Evolutionary conservation across 2,329 filamentous ascomycete genomes (phyloP).

Genomic region (Cladosporium sp.): DNA sequence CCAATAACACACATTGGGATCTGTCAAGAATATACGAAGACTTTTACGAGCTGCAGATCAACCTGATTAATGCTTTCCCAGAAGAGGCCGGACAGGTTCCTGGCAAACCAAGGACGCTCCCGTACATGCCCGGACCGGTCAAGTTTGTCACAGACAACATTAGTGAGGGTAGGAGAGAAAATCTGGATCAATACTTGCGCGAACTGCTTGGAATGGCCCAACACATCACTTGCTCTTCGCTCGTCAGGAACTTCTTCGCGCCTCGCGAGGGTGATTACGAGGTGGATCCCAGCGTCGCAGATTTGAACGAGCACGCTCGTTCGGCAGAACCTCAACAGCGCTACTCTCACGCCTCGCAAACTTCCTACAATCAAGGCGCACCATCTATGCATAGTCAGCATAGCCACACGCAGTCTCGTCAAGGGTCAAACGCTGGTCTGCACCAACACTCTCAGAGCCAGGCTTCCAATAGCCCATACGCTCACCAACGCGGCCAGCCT

Average conservation of each 20-base stretch:
- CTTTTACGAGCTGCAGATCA: slow-evolving; percentile 98
- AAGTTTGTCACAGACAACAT: slow-evolving; percentile 98
- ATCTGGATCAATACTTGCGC: slow-evolving; percentile 92
- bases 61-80: slow-evolving; percentile 84
- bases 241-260: slow-evolving; percentile 87
- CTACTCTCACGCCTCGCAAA: slow-evolving; percentile 34
- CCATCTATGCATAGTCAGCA: slow-evolving; percentile 17
- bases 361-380: slow-evolving; percentile 14
- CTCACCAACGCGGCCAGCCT: slow-evolving; percentile 19
- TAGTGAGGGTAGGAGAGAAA: slow-evolving; percentile 86
- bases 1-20: slow-evolving; percentile 90
- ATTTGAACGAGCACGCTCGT: slow-evolving; percentile 62
- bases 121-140: slow-evolving; percentile 97
- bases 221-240: slow-evolving; percentile 76
- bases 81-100: slow-evolving; percentile 86
- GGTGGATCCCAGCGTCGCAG: slow-evolving; percentile 65
- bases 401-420: slow-evolving; percentile 16
- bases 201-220: slow-evolving; percentile 77
- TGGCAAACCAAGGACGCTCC: slow-evolving; percentile 69
- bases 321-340: slow-evolving; percentile 62
- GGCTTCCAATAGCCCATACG: slow-evolving; percentile 17
- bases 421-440: slow-evolving; percentile 16
- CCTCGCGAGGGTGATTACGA: slow-evolving; percentile 90
- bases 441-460: slow-evolving; percentile 21
- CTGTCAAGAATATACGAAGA: slow-evolving; percentile 94